A percentile compares a stretch with the other conserved stretches of the same genome.
Evolutionary conservation across 2,329 filamentous ascomycete genomes (phyloP).

Genomic region (Colletotrichum chrysophilum): DNA sequence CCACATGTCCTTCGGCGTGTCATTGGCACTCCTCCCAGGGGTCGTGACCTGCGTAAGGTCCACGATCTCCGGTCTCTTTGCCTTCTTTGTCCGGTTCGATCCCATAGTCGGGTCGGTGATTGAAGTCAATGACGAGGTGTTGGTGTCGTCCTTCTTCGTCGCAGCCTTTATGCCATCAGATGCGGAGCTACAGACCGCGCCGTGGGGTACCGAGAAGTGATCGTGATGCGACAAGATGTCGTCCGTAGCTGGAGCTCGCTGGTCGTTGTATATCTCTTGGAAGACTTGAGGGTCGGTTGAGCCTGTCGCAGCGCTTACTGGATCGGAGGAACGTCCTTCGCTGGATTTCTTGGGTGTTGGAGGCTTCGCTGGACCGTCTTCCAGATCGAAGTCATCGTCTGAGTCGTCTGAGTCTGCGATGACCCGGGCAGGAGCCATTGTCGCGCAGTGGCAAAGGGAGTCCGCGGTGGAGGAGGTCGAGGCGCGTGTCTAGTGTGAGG

Average conservation of each 20-base stretch:
- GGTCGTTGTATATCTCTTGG: constrained; percentile 51
- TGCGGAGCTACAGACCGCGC: background rate
- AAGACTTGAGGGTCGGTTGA: constrained; percentile 57
- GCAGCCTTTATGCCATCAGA: background rate
- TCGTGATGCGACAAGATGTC: background rate
- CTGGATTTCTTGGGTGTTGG: background rate
- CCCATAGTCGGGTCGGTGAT: constrained; percentile 30
- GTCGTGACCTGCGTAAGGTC: constrained; percentile 39
- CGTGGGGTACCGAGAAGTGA: background rate
- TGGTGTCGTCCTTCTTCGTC: background rate
- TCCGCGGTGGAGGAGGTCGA: background rate
- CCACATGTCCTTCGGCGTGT: constrained; percentile 39
- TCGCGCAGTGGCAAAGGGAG: constrained; percentile 1
- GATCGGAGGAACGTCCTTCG: constrained; percentile 27
- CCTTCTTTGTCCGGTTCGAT: constrained; percentile 6
- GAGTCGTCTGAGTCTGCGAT: constrained; percentile 25
- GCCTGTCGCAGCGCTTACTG: constrained; percentile 32
- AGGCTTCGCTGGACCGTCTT: constrained; percentile 6
- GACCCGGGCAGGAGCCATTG: constrained; percentile 16
- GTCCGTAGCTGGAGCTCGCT: constrained; percentile 36
- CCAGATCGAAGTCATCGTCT: constrained; percentile 7
- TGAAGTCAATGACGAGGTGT: constrained; percentile 26
- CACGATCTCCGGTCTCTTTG: background rate
- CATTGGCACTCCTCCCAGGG: constrained; percentile 27
- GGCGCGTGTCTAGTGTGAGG: background rate